Base-by-base conservation (phyloP, 1,284 basidiomycete species). In the Melanopsichium pennsylvanicum region DNA sequence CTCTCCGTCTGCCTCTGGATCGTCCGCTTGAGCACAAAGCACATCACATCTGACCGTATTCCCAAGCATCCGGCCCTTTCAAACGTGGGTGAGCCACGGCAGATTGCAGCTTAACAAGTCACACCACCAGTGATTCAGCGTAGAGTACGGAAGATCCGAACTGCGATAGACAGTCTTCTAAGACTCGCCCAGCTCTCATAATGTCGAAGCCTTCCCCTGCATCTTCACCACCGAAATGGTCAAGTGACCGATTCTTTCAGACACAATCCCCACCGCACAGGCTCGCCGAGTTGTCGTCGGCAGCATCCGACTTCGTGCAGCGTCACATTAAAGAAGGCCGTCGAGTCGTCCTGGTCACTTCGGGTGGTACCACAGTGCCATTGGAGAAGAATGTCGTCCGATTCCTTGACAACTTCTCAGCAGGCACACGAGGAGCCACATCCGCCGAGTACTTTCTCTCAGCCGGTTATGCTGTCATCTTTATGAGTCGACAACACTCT, bases 381-480 rank as follows among this genome's bases (percentile, higher is more conserved):
- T 47, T 78, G 6, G 78, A 77, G 63, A 69, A 73, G 46, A 76
- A 76, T 44, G 68, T 75, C 68, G 95, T 98, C 38, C 92, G 96
- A 44, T 98, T 97, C 82, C 85, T 98, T 25, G 95, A 98, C 82
- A 98, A 98, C 84, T 98, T 97, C 83, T 96, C 93, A 81, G 96
- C 96, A 48, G 94, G 95, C 44, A 98, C 96, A 13, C 87, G 95
- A 79, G 95, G 96, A 31, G 92, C 96, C 25, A 94, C 95, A 0
- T 97, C 94, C 4, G 95, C 95, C 2, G 95, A 98, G 83, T 97
- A 98, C 84, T 97, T 98, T 81, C 86, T 98, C 52, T 87, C 81
- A 5, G 88, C 90, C 2, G 90, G 90, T 63, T 98, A 98, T 83
- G 93, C 94, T 19, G 96, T 98, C 80, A 94, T 98, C 77, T 98